A percentile compares a stretch with the other conserved stretches of the same genome.
phyloP scores from a whole-genome alignment of 441 rosid species.

The Erodium chrysanthum region DNA sequence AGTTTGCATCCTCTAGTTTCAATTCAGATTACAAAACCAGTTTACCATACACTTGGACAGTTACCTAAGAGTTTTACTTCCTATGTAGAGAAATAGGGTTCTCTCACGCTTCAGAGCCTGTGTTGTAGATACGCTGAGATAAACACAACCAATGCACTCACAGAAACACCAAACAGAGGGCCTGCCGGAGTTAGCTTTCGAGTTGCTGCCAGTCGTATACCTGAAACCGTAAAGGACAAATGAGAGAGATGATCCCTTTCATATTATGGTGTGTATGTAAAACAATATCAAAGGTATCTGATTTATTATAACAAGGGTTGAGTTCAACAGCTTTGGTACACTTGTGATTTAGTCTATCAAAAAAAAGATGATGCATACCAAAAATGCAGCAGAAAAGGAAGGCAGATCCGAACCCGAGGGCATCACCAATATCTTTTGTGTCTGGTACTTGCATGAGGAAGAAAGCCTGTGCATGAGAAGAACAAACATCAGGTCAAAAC shows the following conservation, averaged over 20 bases:
- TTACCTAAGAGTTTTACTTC: neutral
- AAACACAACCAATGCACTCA: slow-evolving; percentile 40
- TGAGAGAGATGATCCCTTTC: neutral
- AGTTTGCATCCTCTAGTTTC: slow-evolving; percentile 8
- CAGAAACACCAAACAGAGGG: slow-evolving; percentile 48
- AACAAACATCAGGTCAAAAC: neutral
- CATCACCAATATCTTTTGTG: slow-evolving; percentile 54
- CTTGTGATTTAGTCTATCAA: too few species aligned
- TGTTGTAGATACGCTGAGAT: slow-evolving; percentile 41
- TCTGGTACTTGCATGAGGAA: slow-evolving; percentile 57
- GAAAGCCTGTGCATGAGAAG: slow-evolving; percentile 34
- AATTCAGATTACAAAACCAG: slow-evolving; percentile 8
- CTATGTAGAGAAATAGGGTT: neutral
- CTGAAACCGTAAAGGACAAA: slow-evolving; percentile 26
- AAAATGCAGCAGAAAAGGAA: slow-evolving; percentile 62
- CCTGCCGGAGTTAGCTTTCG: slow-evolving; percentile 57
- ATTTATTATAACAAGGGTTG: too few species aligned
- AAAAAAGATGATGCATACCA: slow-evolving; percentile 35
- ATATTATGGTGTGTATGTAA: neutral
- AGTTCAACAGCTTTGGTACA: too few species aligned
- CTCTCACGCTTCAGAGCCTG: slow-evolving; percentile 21
- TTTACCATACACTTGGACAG: neutral
- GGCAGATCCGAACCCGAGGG: slow-evolving; percentile 68
- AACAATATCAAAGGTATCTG: slow-evolving; percentile 2
- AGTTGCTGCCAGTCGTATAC: slow-evolving; percentile 59